These are phyloP conservation scores for Hygrocybe punicea DNA, from an alignment of 768 basidiomycete species.

Conservation along the genomic window DNA sequence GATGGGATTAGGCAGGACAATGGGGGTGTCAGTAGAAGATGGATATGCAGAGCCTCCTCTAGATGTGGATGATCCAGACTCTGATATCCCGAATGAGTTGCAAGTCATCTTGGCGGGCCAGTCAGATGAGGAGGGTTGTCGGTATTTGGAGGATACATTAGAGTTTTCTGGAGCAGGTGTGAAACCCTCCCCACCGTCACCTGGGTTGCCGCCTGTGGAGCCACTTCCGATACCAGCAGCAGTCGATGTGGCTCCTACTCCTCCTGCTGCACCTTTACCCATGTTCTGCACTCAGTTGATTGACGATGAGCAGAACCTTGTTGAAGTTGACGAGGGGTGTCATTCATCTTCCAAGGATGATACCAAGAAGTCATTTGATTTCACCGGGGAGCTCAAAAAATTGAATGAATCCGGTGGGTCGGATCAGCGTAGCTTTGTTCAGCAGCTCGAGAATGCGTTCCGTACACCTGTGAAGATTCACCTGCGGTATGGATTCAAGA, in stretches of 20 bases:
- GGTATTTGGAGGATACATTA: conserved; percentile 39
- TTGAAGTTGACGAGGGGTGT: conserved; percentile 40
- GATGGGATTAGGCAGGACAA: conserved; percentile 64
- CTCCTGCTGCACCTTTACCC: conserved; percentile 29
- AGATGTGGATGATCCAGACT: conserved; percentile 63
- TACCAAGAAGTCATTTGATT: conserved; percentile 80
- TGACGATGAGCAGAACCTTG: conserved; percentile 43
- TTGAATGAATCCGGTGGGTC: conserved; percentile 68
- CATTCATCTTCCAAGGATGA: conserved; percentile 53
- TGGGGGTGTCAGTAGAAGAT: conserved; percentile 53
- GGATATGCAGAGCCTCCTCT: conserved; percentile 42
- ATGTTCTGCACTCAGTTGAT: conserved; percentile 45
- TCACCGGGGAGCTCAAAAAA: conserved; percentile 71
- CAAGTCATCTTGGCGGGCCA: conserved; percentile 52
- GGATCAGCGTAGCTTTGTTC: conserved; percentile 72
- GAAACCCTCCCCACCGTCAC: conserved; percentile 29
- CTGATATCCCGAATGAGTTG: conserved; percentile 79
- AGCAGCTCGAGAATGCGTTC: conserved; percentile 79
- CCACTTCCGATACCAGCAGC: conserved; percentile 34
- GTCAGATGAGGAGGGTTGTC: conserved; percentile 32
- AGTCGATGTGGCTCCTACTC: conserved; percentile 2
- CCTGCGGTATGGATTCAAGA: conserved; percentile 46
- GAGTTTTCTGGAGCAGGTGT: conserved; percentile 20
- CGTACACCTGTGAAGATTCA: conserved; percentile 70
- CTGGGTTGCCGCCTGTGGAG: conserved; percentile 42